Percentiles rank a stretch among this genome's conserved stretches.
Conservation (phyloP, 129 eudicot species). For the Saposhnikovia divaricata region DNA sequence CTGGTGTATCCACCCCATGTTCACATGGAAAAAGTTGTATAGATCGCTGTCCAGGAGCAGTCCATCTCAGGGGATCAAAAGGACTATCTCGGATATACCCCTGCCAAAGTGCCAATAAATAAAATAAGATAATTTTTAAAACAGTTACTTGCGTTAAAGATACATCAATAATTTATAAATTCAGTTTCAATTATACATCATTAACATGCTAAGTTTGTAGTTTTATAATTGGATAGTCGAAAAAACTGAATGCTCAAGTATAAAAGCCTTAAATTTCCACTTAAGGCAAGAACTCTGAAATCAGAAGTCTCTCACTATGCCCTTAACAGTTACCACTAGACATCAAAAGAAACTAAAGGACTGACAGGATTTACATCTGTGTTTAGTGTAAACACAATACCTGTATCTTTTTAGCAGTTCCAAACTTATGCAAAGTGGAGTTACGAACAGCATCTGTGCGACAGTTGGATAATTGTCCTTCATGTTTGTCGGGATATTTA, state of each 20-base stretch:
- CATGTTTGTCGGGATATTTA: conserved; percentile 52
- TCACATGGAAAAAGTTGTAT: conserved; percentile 59
- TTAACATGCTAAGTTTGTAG: not conserved
- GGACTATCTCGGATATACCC: conserved; percentile 70
- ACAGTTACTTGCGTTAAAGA: not conserved
- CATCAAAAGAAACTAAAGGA: not conserved
- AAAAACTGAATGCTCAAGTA: no score
- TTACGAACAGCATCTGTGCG: conserved; percentile 62
- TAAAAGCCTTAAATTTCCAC: not conserved
- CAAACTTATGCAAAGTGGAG: conserved; percentile 57
- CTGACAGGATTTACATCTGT: not conserved
- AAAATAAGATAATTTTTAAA: not conserved
- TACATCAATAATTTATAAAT: not conserved
- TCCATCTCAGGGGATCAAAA: conserved; percentile 89
- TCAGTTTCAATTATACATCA: not conserved
- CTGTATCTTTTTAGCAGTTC: conserved; percentile 54
- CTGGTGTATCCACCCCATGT: conserved; percentile 51
- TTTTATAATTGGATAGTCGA: not conserved
- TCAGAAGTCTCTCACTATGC: not conserved
- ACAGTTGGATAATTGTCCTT: conserved; percentile 56
- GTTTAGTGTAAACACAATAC: conserved; percentile 19
- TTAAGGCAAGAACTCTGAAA: not conserved
- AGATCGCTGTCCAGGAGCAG: conserved; percentile 82
- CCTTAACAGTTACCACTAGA: not conserved
- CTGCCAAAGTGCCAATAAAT: conserved; percentile 22